Conservation (phyloP, 139 green algal species). For the Tetratostichococcus sp. region DNA sequence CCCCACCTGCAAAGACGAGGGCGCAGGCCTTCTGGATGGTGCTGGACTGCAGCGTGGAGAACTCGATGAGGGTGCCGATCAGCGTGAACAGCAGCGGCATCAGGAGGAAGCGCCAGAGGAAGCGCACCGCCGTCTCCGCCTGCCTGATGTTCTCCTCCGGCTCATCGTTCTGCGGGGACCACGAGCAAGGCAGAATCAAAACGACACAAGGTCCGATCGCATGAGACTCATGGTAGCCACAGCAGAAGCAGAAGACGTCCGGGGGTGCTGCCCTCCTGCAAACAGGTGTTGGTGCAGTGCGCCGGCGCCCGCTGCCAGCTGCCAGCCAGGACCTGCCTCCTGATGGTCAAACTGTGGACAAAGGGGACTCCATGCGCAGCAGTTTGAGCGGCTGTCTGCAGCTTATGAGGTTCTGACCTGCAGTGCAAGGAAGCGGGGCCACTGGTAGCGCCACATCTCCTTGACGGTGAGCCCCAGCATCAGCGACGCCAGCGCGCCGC, state of each 20-base stretch:
- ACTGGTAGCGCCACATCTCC: conserved; percentile 17
- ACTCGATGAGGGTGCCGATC: conserved; percentile 66
- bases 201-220: too few relatives aligned
- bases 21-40: conserved; percentile 55
- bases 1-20: conserved; percentile 46
- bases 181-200: too few relatives aligned
- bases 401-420: too few relatives aligned
- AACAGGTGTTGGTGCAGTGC: too few relatives aligned
- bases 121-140: conserved; percentile 24
- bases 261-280: too few relatives aligned
- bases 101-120: conserved; percentile 50
- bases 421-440: conserved; percentile 2
- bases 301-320: too few relatives aligned
- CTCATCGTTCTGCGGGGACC: not conserved
- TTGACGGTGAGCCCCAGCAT: conserved; percentile 53
- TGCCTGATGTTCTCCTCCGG: not conserved
- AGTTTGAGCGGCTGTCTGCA: too few relatives aligned
- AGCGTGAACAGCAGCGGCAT: conserved; percentile 82
- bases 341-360: too few relatives aligned
- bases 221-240: too few relatives aligned
- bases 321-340: too few relatives aligned
- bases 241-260: too few relatives aligned
- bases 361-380: too few relatives aligned
- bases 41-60: conserved; percentile 27
- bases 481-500: conserved; percentile 65